Base-by-base conservation (phyloP, 2,329 filamentous ascomycete genomes). In the Elsinoe necatrix region DNA sequence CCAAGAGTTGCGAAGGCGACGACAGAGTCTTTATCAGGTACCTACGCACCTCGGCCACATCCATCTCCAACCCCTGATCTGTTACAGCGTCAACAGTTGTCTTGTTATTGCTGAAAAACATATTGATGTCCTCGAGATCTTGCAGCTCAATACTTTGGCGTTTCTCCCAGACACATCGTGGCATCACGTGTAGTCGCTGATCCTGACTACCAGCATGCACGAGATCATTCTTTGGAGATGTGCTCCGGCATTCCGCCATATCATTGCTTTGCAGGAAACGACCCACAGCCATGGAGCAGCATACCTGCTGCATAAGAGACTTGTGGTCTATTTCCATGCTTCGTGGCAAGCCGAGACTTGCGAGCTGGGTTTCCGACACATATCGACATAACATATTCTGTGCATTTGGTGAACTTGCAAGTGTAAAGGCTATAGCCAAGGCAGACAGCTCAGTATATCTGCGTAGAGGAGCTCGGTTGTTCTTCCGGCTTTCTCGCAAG, bases 391-490 rank as follows among this genome's bases (percentile, higher is more conserved):
- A 72, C 12, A 81, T 81, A 59, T 73, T 75, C 60, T 88, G 83
- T 0, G 87, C 82, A 60, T 90, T 82, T 61, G 89, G 86, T 62
- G 86, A 81, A 63, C 84, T 86, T 6, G 88, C 87, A 47, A 95
- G 75, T 63, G 86, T 85, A 43, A 88, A 79, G 4, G 90, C 90
- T 47, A 95, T 73, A 0, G 86, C 87, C 63, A 89, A 81, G 2
- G 89, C 89, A 64, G 88, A 95, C 25, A 88, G 81, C 9, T 84
- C 78, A 56, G 84, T 95, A 67, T 90, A 93, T 66, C 82, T 80
- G 58, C 89, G 83, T 62, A 89, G 78, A 2, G 89, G 87, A 0
- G 79, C 78, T 60, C 80, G 80, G 25, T 80, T 78, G 20, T 83
- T 73, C 60, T 86, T 81, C 67, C 80, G 83, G 42, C 86, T 81